Conservation (phyloP, 1,284 basidiomycete species). For the Polyporus tsugae region DNA sequence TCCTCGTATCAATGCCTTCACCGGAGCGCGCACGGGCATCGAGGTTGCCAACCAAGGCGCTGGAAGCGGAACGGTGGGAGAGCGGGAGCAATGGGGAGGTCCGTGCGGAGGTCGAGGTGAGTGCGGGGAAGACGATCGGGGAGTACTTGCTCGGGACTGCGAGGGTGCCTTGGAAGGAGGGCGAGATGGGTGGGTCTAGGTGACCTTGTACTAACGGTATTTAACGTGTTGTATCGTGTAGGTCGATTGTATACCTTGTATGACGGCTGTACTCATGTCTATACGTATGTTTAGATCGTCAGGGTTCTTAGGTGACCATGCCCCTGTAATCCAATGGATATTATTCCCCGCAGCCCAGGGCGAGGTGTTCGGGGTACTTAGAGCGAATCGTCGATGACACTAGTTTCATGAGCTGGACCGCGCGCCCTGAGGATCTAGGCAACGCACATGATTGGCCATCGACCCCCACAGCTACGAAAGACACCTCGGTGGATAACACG, state of each 20-base stretch:
- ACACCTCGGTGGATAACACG: too few relatives aligned
- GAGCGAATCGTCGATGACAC: too few relatives aligned
- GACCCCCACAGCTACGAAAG: too few relatives aligned
- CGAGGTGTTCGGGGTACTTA: too few relatives aligned
- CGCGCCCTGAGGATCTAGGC: too few relatives aligned
- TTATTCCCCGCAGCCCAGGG: background rate
- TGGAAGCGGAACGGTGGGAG: conserved; percentile 3
- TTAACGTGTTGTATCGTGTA: background rate
- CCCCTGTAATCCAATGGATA: background rate
- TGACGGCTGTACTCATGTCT: background rate
- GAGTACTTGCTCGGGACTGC: conserved; percentile 37
- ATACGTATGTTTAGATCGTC: background rate
- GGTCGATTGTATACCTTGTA: background rate
- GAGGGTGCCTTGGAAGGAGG: conserved; percentile 35
- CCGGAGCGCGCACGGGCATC: conserved; percentile 20
- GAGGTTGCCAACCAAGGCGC: conserved; percentile 12
- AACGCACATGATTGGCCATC: too few relatives aligned
- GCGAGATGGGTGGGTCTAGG: conserved; percentile 6
- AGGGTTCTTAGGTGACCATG: background rate
- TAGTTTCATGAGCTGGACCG: too few relatives aligned
- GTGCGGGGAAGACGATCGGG: conserved; percentile 17
- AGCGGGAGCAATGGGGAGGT: conserved; percentile 1
- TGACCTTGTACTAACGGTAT: background rate
- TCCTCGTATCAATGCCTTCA: conserved; percentile 42
- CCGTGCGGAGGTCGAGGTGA: conserved; percentile 20